These are phyloP conservation scores for Fusarium sp. DNA, from an alignment of 2,329 filamentous ascomycete genomes.

Conservation along the genomic window DNA sequence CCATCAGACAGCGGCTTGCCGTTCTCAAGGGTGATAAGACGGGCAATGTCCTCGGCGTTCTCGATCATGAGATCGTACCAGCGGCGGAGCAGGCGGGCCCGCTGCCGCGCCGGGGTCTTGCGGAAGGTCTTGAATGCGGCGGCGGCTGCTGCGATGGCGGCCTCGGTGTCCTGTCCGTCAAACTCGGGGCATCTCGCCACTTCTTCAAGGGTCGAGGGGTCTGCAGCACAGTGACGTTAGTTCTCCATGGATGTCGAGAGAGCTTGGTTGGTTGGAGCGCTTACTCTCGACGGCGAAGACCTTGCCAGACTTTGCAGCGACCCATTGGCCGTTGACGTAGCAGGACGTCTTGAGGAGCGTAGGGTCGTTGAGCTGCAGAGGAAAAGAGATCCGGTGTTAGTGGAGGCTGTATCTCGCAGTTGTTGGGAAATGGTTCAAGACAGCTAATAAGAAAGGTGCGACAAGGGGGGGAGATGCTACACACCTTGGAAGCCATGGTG, in stretches of 20 bases:
- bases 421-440: constrained; percentile 2
- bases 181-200: constrained; percentile 82
- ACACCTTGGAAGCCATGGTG: constrained; percentile 38
- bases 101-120: constrained; percentile 69
- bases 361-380: constrained; percentile 66
- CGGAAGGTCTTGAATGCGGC: constrained; percentile 68
- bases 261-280: constrained; percentile 23
- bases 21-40: constrained; percentile 77
- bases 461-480: constrained; percentile 22
- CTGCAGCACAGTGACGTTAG: constrained; percentile 51
- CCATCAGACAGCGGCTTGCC: constrained; percentile 75
- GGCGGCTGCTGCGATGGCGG: constrained; percentile 76
- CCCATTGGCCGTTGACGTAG: constrained; percentile 84
- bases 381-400: constrained; percentile 18
- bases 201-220: constrained; percentile 76
- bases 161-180: constrained; percentile 73
- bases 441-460: not conserved
- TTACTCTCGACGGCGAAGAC: constrained; percentile 77
- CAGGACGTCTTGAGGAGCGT: constrained; percentile 76
- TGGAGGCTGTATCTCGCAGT: constrained; percentile 9
- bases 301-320: constrained; percentile 76
- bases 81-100: constrained; percentile 69
- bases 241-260: constrained; percentile 1
- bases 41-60: constrained; percentile 74
- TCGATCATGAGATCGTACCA: constrained; percentile 77